phyloP scores from a whole-genome alignment of 2,329 filamentous ascomycete species.

The Sporothrix protearum region DNA sequence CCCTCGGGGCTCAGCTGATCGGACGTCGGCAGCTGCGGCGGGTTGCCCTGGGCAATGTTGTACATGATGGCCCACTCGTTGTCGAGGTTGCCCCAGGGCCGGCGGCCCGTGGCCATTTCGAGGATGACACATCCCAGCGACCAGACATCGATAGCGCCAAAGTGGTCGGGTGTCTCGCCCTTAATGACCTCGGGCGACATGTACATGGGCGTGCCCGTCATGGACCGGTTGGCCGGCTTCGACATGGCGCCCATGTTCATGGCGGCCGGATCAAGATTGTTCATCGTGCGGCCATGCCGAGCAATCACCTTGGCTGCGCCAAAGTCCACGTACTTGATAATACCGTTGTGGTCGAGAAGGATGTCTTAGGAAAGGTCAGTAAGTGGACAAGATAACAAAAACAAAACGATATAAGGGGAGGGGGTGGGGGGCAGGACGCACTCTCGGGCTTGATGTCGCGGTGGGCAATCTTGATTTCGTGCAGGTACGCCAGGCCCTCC shows the following conservation, averaged over 20 bases:
- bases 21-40: slow-evolving; percentile 72
- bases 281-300: slow-evolving; percentile 80
- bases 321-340: slow-evolving; percentile 99
- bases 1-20: slow-evolving; percentile 83
- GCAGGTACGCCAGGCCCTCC: slow-evolving; percentile 89
- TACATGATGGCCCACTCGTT: slow-evolving; percentile 99
- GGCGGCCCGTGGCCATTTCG: slow-evolving; percentile 92
- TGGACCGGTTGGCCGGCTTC: slow-evolving; percentile 69
- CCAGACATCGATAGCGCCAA: slow-evolving; percentile 92
- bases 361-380: slow-evolving; percentile 62
- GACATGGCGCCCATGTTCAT: slow-evolving; percentile 49
- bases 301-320: slow-evolving; percentile 96
- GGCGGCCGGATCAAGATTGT: slow-evolving; percentile 39
- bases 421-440: slow-evolving; percentile 46
- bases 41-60: slow-evolving; percentile 96
- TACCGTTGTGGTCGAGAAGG: slow-evolving; percentile 91
- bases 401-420: too few relatives aligned
- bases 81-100: slow-evolving; percentile 92
- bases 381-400: neutral
- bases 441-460: slow-evolving; percentile 98
- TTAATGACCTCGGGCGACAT: slow-evolving; percentile 99
- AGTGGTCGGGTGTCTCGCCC: slow-evolving; percentile 73
- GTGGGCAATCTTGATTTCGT: slow-evolving; percentile 87
- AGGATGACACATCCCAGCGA: slow-evolving; percentile 94
- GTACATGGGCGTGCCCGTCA: slow-evolving; percentile 99